Conservation (phyloP, 164 flowering plant species). For the Magnolia kwangsiensis region DNA sequence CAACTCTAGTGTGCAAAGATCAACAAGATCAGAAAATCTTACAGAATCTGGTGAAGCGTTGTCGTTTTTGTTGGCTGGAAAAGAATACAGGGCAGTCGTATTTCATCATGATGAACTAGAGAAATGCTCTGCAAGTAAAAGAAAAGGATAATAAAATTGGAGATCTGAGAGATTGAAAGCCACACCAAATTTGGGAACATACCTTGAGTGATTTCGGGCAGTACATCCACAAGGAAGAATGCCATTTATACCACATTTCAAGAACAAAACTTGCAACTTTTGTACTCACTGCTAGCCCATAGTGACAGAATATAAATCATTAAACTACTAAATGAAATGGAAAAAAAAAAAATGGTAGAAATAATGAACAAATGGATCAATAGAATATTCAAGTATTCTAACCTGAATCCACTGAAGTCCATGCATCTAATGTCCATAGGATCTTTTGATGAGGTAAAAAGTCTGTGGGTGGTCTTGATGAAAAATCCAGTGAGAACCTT, state of each 20-base stretch:
- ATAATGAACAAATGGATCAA: neutral
- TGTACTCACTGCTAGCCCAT: slow-evolving; percentile 33
- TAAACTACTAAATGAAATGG: neutral
- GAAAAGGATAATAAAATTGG: neutral
- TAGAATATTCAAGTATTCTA: slow-evolving; percentile 4
- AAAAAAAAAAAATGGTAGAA: neutral
- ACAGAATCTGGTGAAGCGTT: slow-evolving; percentile 46
- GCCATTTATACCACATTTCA: slow-evolving; percentile 96
- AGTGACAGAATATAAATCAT: neutral
- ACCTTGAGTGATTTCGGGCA: slow-evolving; percentile 33
- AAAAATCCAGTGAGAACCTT: slow-evolving; percentile 50
- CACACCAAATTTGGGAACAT: slow-evolving; percentile 3
- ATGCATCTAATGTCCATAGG: slow-evolving; percentile 67
- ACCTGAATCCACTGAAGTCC: slow-evolving; percentile 57
- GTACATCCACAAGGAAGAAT: slow-evolving; percentile 65
- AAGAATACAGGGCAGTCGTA: slow-evolving; percentile 43
- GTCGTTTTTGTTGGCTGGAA: slow-evolving; percentile 45
- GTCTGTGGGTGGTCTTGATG: slow-evolving; percentile 71
- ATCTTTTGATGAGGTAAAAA: slow-evolving; percentile 69
- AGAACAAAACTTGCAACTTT: slow-evolving; percentile 55
- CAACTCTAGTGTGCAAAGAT: neutral
- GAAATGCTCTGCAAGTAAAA: slow-evolving; percentile 29
- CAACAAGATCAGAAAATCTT: slow-evolving; percentile 19
- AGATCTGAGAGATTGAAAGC: neutral
- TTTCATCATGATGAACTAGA: slow-evolving; percentile 15